Evolutionary conservation across 2,329 filamentous ascomycete species (phyloP), one percentile per base, ranked within the genome.

Genomic region (Apiospora kogelbergensis): DNA sequence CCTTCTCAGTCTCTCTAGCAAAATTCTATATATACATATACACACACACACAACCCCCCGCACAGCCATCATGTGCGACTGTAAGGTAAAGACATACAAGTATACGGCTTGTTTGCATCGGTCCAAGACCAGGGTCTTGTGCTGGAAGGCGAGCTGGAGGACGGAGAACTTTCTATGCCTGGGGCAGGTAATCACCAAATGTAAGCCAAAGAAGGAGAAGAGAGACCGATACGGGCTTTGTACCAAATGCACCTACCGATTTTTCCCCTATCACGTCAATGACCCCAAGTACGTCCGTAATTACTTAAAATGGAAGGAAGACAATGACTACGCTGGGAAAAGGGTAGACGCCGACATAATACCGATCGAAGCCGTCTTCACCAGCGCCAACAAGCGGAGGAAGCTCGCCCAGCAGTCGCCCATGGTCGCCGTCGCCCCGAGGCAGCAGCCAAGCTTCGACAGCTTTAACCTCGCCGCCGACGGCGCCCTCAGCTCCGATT

Each of bases 231-330:
- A 11, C 20, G 68, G 68, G 6, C 42, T 70, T 13, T 70, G 68
- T 20, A n/a, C n/a, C 3, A 24, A 63, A 9, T 70, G 68, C 11
- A 63, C 46, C 2, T 45, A 33, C 2, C 46, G 68, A 6, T 68
- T 70, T 26, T 53, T 60, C 2, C 66, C 65, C 3, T 67, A 37
- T 11, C 44, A 48, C 15, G 57, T 67, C 63, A 63, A 65, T 2
- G 46, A 70, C 4, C 76, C 74, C 64, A 33, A 53, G 26, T 70
- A 75, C 45, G 71, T 72, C 57, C 44, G 71, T 26, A 68, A 60
- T 15, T 78, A 76, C 68, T 67, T 78, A 22, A 68, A 69, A 33
- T 77, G 74, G 42, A 77, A 78, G 68, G 67, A 71, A 20, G 22
- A 46, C 3, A 72, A 63, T 9, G 73, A 75, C 13, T 67, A 72